Percentiles rank a stretch among this genome's conserved stretches.
phyloP scores from a whole-genome alignment of 2,329 filamentous ascomycete species.

The Penicillium sp. region DNA sequence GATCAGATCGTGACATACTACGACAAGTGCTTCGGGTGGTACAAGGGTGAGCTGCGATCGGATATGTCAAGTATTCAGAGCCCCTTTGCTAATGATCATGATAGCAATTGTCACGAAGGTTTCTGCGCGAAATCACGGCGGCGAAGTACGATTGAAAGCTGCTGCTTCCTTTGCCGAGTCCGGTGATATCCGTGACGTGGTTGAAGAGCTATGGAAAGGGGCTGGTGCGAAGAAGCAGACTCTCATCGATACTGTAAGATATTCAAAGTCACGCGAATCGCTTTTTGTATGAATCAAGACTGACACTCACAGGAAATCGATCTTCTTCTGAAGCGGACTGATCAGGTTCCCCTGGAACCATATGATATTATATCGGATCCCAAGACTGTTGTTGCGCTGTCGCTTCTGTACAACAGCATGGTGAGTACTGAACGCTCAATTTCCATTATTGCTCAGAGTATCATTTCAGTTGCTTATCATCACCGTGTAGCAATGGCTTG shows the following conservation, averaged over 20 bases:
- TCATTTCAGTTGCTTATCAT: constrained; percentile 17
- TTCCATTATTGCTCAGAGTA: too few relatives aligned
- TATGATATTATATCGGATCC: constrained; percentile 88
- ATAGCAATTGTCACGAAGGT: constrained; percentile 66
- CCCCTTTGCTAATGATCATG: constrained; percentile 3
- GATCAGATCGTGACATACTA: constrained; percentile 92
- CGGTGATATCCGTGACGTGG: constrained; percentile 72
- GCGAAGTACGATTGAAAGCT: constrained; percentile 68
- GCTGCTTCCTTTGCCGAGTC: constrained; percentile 68
- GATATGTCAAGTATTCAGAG: neutral
- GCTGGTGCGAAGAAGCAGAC: constrained; percentile 55
- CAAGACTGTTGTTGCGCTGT: constrained; percentile 81
- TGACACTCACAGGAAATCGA: constrained; percentile 53
- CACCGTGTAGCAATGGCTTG: constrained; percentile 73
- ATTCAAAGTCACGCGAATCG: neutral
- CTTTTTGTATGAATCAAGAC: constrained; percentile 4
- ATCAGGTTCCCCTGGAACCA: constrained; percentile 66
- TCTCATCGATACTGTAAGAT: constrained; percentile 62
- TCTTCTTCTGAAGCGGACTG: constrained; percentile 56
- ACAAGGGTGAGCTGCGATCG: constrained; percentile 58
- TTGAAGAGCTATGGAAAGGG: constrained; percentile 67
- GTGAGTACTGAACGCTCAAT: constrained; percentile 33
- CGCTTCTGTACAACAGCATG: constrained; percentile 94
- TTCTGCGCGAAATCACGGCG: constrained; percentile 51
- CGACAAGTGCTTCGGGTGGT: constrained; percentile 89